A percentile compares a stretch with the other conserved stretches of the same genome.
These are phyloP conservation scores for Diaporthe sp. DNA, from an alignment of 2,329 filamentous ascomycete species.

Conservation along the genomic window DNA sequence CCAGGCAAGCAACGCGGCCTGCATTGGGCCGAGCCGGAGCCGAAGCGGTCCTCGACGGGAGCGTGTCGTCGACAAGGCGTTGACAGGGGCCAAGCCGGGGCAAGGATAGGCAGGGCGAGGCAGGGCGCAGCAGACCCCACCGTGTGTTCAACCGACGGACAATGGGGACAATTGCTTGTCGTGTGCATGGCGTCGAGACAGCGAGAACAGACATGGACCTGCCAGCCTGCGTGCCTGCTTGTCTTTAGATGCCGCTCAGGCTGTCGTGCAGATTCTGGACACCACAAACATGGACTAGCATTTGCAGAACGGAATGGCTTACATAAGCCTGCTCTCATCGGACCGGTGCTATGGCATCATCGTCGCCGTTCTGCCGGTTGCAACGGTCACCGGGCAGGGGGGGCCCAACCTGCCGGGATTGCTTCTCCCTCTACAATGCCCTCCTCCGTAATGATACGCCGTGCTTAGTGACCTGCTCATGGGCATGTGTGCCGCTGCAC, in stretches of 20 bases:
- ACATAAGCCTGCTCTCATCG: conserved; percentile 6
- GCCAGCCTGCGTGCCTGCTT: not conserved
- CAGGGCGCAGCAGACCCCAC: not conserved
- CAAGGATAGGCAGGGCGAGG: no score
- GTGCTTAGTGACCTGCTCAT: not conserved
- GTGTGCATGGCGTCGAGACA: not conserved
- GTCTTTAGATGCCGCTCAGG: not conserved
- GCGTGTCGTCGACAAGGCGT: not conserved
- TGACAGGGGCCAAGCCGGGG: not conserved
- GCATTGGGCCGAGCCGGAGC: conserved; percentile 25
- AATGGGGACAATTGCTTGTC: not conserved
- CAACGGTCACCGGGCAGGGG: conserved; percentile 5
- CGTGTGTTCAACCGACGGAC: not conserved
- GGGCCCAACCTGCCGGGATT: conserved; percentile 9
- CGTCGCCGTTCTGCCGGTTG: conserved; percentile 2
- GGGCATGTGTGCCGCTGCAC: not conserved
- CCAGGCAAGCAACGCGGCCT: not conserved
- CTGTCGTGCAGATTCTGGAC: not conserved
- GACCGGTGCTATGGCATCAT: conserved; percentile 29
- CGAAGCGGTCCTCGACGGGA: conserved; percentile 1
- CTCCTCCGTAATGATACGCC: not conserved
- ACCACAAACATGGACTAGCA: not conserved
- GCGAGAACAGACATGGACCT: not conserved
- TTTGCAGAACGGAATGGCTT: not conserved
- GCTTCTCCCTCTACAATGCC: not conserved